Evolutionary conservation across 148 eudicot species (phyloP).

Genomic region (Cornus kousa): DNA sequence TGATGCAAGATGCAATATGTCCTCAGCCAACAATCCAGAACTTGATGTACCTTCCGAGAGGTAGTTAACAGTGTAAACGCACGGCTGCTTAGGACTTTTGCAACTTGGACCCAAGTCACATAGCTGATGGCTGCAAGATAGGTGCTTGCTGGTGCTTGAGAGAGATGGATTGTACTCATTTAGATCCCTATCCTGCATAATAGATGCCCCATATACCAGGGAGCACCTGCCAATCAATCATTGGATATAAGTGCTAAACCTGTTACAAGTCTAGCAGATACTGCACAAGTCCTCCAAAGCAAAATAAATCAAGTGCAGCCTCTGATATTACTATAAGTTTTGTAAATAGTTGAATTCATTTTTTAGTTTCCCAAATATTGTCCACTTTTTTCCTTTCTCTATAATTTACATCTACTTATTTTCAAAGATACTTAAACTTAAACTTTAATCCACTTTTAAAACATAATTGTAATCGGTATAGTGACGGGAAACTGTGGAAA

Average conservation of each 20-base stretch:
- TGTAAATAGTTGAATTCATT: too few relatives aligned
- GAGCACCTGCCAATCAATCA: conserved; percentile 99
- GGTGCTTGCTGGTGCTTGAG: conserved; percentile 71
- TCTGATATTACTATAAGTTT: too few relatives aligned
- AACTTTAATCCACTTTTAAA: too few relatives aligned
- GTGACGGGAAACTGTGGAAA: neutral
- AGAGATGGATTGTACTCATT: conserved; percentile 67
- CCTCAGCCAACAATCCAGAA: conserved; percentile 88
- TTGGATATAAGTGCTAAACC: conserved; percentile 86
- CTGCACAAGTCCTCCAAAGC: neutral
- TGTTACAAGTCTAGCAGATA: conserved; percentile 26
- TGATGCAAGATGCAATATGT: conserved; percentile 69
- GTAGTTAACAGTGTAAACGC: conserved; percentile 70
- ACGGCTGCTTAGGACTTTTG: conserved; percentile 52
- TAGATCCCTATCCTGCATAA: conserved; percentile 96
- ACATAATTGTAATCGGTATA: neutral
- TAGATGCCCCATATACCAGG: conserved; percentile 94
- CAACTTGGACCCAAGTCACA: conserved; percentile 67
- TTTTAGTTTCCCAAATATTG: too few relatives aligned
- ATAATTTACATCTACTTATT: too few relatives aligned
- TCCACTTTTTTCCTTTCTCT: too few relatives aligned
- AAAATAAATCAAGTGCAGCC: neutral
- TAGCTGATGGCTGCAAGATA: conserved; percentile 67
- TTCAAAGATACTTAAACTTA: neutral
- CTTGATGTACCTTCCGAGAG: conserved; percentile 64